Percentiles rank a stretch among this genome's conserved stretches.
Evolutionary conservation across 306 rosid species (phyloP).

Genomic region (Abrus pulchellus): DNA sequence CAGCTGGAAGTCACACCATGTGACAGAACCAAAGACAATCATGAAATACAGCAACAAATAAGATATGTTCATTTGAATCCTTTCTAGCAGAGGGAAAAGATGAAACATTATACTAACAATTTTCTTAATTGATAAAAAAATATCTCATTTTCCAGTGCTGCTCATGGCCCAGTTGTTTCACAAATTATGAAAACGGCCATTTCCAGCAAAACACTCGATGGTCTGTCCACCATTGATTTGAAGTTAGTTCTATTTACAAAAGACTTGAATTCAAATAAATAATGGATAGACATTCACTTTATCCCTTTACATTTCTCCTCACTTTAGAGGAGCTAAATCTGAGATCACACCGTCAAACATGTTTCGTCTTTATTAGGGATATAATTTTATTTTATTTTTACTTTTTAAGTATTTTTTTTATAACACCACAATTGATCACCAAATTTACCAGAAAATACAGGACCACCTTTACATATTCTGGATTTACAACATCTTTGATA

Average conservation of each 20-base stretch:
- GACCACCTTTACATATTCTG: not conserved
- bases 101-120: conserved; percentile 20
- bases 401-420: not conserved
- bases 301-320: no score
- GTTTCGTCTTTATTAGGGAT: not conserved
- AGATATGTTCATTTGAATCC: conserved; percentile 14
- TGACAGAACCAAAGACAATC: conserved; percentile 12
- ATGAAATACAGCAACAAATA: conserved; percentile 20
- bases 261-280: no score
- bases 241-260: no score
- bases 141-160: conserved; percentile 13
- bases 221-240: no score
- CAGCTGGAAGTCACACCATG: conserved; percentile 32
- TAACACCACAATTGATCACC: not conserved
- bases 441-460: conserved; percentile 6
- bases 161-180: conserved; percentile 1
- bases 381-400: not conserved
- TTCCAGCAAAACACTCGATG: not conserved
- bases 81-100: not conserved
- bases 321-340: no score
- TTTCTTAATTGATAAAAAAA: not conserved
- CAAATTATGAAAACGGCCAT: not conserved
- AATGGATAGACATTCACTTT: no score
- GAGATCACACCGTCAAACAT: not conserved
- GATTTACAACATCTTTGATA: conserved; percentile 1